phyloP scores from a whole-genome alignment of 345 rosid genomes.

The Sisymbrium altissimum region DNA sequence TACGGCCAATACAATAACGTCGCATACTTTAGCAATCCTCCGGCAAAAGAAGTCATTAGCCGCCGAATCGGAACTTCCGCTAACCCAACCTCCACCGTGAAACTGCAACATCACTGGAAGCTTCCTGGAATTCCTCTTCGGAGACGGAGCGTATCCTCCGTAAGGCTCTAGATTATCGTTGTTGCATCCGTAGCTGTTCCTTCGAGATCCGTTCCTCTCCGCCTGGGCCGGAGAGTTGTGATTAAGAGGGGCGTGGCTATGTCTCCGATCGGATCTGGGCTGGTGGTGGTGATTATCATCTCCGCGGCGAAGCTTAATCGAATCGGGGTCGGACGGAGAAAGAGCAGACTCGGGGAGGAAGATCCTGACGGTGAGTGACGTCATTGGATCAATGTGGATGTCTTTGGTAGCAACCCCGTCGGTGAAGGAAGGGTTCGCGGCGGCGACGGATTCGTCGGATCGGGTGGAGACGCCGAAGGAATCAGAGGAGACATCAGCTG shows the following conservation, averaged over 20 bases:
- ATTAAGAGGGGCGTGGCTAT: slow-evolving; percentile 3
- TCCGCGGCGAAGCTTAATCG: not conserved
- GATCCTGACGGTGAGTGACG: slow-evolving; percentile 62
- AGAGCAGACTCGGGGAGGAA: slow-evolving; percentile 63
- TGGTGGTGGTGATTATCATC: not conserved
- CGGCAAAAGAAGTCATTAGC: slow-evolving; percentile 70
- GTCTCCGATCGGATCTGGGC: slow-evolving; percentile 32
- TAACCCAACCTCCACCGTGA: slow-evolving; percentile 92
- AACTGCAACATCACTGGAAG: slow-evolving; percentile 86
- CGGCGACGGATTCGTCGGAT: slow-evolving; percentile 45
- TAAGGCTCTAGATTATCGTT: slow-evolving; percentile 35
- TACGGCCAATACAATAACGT: slow-evolving; percentile 72
- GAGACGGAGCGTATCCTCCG: slow-evolving; percentile 60
- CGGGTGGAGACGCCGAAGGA: slow-evolving; percentile 57
- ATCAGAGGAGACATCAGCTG: slow-evolving; percentile 25
- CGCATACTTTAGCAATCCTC: slow-evolving; percentile 68
- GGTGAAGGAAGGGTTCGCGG: slow-evolving; percentile 53
- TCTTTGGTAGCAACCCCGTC: slow-evolving; percentile 75
- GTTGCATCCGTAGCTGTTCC: slow-evolving; percentile 28
- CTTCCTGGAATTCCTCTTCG: slow-evolving; percentile 37
- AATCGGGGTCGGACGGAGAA: slow-evolving; percentile 19
- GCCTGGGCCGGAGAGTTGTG: slow-evolving; percentile 7
- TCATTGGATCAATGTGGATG: slow-evolving; percentile 60
- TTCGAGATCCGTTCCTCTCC: slow-evolving; percentile 18
- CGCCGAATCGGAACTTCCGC: slow-evolving; percentile 67